phyloP scores from a whole-genome alignment of 495 filamentous ascomycete genomes.

The Baudoinia panamericana region DNA sequence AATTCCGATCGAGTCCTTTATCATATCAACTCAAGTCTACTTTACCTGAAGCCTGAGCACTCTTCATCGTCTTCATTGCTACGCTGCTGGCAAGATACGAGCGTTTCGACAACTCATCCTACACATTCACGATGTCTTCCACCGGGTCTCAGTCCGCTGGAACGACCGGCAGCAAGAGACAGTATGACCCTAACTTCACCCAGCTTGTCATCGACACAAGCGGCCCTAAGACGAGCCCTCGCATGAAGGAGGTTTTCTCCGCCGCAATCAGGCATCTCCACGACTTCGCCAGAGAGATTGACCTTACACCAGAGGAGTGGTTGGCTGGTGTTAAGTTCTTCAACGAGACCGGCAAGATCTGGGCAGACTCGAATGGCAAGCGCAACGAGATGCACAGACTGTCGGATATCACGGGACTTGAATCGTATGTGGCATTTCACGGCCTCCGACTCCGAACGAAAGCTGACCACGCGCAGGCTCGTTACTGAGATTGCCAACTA shows the following conservation, averaged over 20 bases:
- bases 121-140: constrained; percentile 56
- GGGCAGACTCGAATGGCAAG: constrained; percentile 35
- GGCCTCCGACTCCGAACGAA: no score
- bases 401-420: constrained; percentile 67
- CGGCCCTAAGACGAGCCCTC: constrained; percentile 56
- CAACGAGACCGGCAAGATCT: constrained; percentile 38
- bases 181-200: constrained; percentile 59
- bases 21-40: no score
- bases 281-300: constrained; percentile 71
- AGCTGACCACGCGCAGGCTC: constrained; percentile 35
- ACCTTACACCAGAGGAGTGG: constrained; percentile 70
- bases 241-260: constrained; percentile 51
- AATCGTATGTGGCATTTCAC: constrained; percentile 61
- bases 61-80: constrained; percentile 25
- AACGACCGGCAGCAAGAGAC: constrained; percentile 14
- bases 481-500: constrained; percentile 81
- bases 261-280: constrained; percentile 63
- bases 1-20: no score
- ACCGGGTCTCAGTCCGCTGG: constrained; percentile 45
- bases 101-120: constrained; percentile 38
- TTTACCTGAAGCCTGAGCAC: no score
- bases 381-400: constrained; percentile 68
- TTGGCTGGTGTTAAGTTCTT: constrained; percentile 57
- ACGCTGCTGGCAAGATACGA: constrained; percentile 30
- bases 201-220: constrained; percentile 60